Evolutionary conservation across 441 rosid genomes (phyloP).

Genomic region (Bruguiera hainesii): DNA sequence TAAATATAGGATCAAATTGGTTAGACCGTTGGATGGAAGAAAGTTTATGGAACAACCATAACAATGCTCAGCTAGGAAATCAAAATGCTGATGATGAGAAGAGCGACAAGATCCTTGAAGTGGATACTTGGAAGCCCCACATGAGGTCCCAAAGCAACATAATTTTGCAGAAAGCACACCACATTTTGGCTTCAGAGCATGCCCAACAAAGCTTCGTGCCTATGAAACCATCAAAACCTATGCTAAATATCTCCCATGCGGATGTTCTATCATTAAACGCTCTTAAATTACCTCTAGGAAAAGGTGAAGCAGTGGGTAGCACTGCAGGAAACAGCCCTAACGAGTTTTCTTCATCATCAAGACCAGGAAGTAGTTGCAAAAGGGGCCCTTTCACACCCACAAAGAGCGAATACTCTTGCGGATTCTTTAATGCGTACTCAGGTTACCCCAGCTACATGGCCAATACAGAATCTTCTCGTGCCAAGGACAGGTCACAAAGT

Average conservation of each 20-base stretch:
- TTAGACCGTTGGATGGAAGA: slow-evolving; percentile 75
- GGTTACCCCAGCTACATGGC: slow-evolving; percentile 94
- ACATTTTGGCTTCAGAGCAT: slow-evolving; percentile 32
- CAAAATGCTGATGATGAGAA: slow-evolving; percentile 39
- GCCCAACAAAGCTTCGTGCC: slow-evolving; percentile 31
- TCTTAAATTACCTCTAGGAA: slow-evolving; percentile 36
- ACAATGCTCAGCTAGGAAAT: slow-evolving; percentile 21
- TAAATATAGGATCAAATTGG: slow-evolving; percentile 52
- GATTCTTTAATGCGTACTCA: slow-evolving; percentile 45
- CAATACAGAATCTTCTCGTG: slow-evolving; percentile 78
- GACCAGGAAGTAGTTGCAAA: slow-evolving; percentile 46
- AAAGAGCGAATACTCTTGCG: slow-evolving; percentile 52
- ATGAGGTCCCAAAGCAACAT: slow-evolving; percentile 38
- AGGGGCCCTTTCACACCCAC: slow-evolving; percentile 67
- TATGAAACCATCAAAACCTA: slow-evolving; percentile 36
- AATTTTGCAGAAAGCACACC: slow-evolving; percentile 41
- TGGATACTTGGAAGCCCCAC: slow-evolving; percentile 64
- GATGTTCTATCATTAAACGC: slow-evolving; percentile 41
- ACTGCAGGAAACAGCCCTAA: slow-evolving; percentile 64
- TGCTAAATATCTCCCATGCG: slow-evolving; percentile 38
- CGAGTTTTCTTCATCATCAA: slow-evolving; percentile 56
- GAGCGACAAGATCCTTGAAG: slow-evolving; percentile 72
- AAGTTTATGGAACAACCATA: slow-evolving; percentile 35
- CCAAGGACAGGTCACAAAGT: slow-evolving; percentile 70
- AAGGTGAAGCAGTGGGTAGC: slow-evolving; percentile 42